Evolutionary conservation across 2,329 filamentous ascomycete species (phyloP), one percentile per base, ranked within the genome.

Genomic region (Fusarium sp.): DNA sequence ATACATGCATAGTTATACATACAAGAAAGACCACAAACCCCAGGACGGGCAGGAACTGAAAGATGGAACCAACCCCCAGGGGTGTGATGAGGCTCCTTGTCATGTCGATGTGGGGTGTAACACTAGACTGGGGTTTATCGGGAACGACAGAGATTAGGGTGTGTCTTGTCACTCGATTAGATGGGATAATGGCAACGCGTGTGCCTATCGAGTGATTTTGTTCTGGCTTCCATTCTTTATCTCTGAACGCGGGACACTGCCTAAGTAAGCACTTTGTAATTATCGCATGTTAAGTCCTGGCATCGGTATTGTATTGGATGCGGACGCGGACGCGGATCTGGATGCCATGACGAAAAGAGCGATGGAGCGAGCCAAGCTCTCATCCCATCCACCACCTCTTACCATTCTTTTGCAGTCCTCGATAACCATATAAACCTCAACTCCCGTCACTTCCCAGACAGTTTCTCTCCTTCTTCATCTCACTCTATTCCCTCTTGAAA

Each of bases 111-210:
- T 61, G 63, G 63, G 63, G 64, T 67, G 64, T 54, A 49, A 35
- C 55, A 41, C 15, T 68, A 47, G 43, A 29, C 58, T 61, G 66
- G 66, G 66, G 66, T 69, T 66, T 69, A 69, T 69, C 66, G 52
- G 66, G 62, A 69, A 69, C 61, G 35, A 67, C 57, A 62, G 41
- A 69, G 66, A 69, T 69, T 69, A 41, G 58, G 57, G 57, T 55
- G 47, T 62, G 58, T 62, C 51, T 56, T 59, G 66, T 57, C 66
- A 67, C 66, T 63, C 66, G 58, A 69, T 69, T 68, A 66, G 66
- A 69, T 69, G 66, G 61, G 66, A 69, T 69, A 69, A 69, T 69
- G 53, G 41, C 53, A 67, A 53, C 40, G 52, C 63, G 59, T 56
- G 55, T 65, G 55, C 63, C 53, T 64, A 67, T 67, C 58, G 59